Percentiles rank a stretch among this genome's conserved stretches.
Conservation (phyloP, 495 filamentous ascomycete species). For the Antarctomyces pellizariae region DNA sequence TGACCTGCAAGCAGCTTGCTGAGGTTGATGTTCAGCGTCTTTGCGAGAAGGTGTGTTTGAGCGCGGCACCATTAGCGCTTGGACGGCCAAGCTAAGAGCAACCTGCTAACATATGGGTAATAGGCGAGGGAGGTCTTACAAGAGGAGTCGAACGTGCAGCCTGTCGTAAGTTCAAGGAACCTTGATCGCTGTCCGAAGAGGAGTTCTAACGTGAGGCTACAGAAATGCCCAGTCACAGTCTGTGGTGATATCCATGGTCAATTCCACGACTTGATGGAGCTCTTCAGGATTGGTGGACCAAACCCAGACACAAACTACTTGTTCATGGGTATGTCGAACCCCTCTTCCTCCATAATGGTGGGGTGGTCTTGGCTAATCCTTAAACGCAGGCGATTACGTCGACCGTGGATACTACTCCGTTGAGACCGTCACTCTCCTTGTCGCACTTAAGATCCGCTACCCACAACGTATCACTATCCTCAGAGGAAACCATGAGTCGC, state of each 20-base stretch:
- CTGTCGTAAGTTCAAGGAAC: constrained; percentile 52
- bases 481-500: constrained; percentile 89
- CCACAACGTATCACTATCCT: constrained; percentile 92
- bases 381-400: constrained; percentile 62
- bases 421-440: constrained; percentile 83
- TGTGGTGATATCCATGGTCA: constrained; percentile 89
- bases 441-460: constrained; percentile 89
- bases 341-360: constrained; percentile 3
- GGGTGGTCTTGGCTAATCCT: constrained; percentile 2
- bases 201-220: constrained; percentile 8
- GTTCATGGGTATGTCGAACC: constrained; percentile 53
- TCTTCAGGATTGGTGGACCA: constrained; percentile 79
- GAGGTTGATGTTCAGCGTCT: constrained; percentile 88
- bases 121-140: constrained; percentile 91
- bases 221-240: constrained; percentile 90
- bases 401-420: constrained; percentile 95
- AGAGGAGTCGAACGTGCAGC: constrained; percentile 95
- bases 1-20: constrained; percentile 93
- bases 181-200: constrained; percentile 1
- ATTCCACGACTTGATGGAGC: constrained; percentile 86
- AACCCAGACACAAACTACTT: constrained; percentile 90
- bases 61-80: background rate
- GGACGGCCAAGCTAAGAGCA: constrained; percentile 2
- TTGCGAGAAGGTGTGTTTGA: constrained; percentile 71
- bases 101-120: constrained; percentile 1